Conservation (phyloP, 495 filamentous ascomycete genomes). For the Penicillium manginii region DNA sequence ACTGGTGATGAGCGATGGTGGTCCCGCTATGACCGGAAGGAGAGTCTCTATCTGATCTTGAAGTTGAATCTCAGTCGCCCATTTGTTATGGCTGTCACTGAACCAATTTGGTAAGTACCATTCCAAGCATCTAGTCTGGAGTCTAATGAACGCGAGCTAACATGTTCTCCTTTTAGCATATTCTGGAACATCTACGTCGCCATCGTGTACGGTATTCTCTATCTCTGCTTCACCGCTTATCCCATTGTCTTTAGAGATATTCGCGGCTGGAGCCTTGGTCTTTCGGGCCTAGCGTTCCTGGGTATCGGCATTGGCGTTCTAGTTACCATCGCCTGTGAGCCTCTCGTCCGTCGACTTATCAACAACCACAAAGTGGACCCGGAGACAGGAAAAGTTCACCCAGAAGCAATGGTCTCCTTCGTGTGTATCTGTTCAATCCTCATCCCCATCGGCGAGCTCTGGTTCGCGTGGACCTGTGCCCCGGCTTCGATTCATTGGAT, state of each 20-base stretch:
- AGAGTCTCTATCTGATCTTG: conserved; percentile 56
- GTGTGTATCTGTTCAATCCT: conserved; percentile 71
- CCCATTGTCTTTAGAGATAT: conserved; percentile 76
- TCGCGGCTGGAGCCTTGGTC: conserved; percentile 70
- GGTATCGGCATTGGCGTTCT: conserved; percentile 78
- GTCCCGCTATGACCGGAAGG: conserved; percentile 72
- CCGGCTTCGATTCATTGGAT: conserved; percentile 75
- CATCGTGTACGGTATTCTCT: conserved; percentile 71
- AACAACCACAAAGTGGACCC: conserved; percentile 70
- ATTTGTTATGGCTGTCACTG: conserved; percentile 75
- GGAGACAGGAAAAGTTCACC: conserved; percentile 64
- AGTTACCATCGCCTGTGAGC: conserved; percentile 67
- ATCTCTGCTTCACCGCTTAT: conserved; percentile 83
- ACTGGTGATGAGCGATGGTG: conserved; percentile 76
- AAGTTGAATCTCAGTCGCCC: conserved; percentile 76
- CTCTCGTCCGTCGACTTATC: conserved; percentile 72
- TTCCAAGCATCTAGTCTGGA: not conserved
- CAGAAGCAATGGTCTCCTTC: conserved; percentile 75
- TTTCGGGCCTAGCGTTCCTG: conserved; percentile 72
- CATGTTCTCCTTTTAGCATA: conserved; percentile 43
- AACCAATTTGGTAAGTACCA: conserved; percentile 72
- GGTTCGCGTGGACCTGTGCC: conserved; percentile 81
- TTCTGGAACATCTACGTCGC: conserved; percentile 80
- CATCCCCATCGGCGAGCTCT: conserved; percentile 72
- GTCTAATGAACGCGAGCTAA: not conserved